Evolutionary conservation across 208 protist species (phyloP), one percentile per base, ranked within the genome.

Genomic region (Lotmaria passim): DNA sequence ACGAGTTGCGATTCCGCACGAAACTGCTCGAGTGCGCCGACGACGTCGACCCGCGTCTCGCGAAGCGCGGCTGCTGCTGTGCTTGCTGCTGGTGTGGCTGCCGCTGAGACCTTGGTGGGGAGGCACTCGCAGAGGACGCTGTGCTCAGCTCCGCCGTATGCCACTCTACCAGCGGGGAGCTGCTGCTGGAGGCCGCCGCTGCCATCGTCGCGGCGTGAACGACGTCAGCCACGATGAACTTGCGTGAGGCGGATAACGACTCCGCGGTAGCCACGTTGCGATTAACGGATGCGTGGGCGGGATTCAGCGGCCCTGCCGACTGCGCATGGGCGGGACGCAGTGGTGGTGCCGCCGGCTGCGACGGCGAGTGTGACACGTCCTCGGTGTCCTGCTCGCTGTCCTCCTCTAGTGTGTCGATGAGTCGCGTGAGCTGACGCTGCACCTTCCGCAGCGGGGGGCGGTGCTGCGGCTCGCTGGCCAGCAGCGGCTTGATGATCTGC

Each of bases 401-500:
- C 30, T 81, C 69, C 30, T 81, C 69, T 31, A 78, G 59, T 15
- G 60, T 26, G 26, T 60, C 31, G 14, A 70, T 47, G 52, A 87
- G 70, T 8, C 73, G 60, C 26, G 56, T 67, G 7, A 88, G 33
- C 39, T 57, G 51, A 17, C 70, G 62, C 24, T 88, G 46, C 8
- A 93, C 77, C 33, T 85, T 73, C 14, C 74, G 77, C 15, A 70
- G 69, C 19, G 56, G 21, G 6, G 67, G 74, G 2, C 71, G 82
- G n/a, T 71, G 78, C 31, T 33, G 39, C 21, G 59, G 81, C 55
- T 55, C 72, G 44, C 14, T 43, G 7, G 44, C 53, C 30, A 95
- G 59, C 87, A 95, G 88, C 26, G 48, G 36, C 14, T 30, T 30
- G 41, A 95, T 72, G 6, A 95, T 51, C 55, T 60, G 46, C 24